Evolutionary conservation across 352 stramenopile species (phyloP), one percentile per base, ranked within the genome.

Genomic region (Phytopythium vexans): DNA sequence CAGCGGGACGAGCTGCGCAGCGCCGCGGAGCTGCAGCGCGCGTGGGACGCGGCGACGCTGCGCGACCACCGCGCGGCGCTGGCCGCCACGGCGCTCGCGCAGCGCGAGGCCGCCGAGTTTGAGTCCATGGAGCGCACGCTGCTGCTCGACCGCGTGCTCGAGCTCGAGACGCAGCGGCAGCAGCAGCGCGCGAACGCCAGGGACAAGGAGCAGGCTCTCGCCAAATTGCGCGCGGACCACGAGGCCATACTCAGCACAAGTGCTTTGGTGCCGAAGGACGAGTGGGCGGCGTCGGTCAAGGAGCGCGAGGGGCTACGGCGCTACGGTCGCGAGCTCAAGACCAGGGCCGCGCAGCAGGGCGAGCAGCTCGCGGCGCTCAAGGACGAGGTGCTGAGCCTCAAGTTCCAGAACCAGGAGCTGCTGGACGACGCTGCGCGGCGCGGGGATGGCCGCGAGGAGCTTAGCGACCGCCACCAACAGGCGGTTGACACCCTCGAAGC

Each of bases 121-220:
- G 70, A 74, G 41, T 57, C 64, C 5, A 64, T 85, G 16, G 77
- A 88, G 58, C 72, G 68, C 21, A 64, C 72, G 12, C 54, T 88
- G 9, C 57, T 78, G 33, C 61, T 80, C 34, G 72, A 86, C 39
- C 66, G 74, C 35, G 66, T 88, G 12, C 52, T 67, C 10, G 74
- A 86, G 45, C 47, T 86, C 33, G 74, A 83, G 55, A 79, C 66
- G 16, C 72, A 71, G 32, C 51, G 82, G 43, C 55, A 63, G n/a
- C 70, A 83, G 47, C 72, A 74, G 52, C 48, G 54, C 36, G 43
- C 57, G 16, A 58, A 64, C 11, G 64, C 84, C 33, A 63, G 57
- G 14, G 73, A 82, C 21, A 76, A 74, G 55, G 70, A 81, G 41
- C 56, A 64, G 32, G 70, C 81, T 43, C 54, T 83, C 41, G 58